These are phyloP conservation scores for Diplotaxis tenuifolia DNA, from an alignment of 345 rosid genomes.

Conservation along the genomic window DNA sequence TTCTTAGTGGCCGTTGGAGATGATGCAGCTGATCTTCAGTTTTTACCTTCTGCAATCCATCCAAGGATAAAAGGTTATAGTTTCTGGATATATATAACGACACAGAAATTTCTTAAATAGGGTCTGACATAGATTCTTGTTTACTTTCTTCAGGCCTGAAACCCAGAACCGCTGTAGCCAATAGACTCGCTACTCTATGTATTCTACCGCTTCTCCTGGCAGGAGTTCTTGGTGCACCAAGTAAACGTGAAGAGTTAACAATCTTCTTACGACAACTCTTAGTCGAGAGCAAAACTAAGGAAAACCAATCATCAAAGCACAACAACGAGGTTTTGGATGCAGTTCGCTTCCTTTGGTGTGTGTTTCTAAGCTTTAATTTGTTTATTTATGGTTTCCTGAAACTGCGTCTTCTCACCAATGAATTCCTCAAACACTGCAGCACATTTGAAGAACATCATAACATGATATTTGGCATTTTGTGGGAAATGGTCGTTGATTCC, in stretches of 20 bases:
- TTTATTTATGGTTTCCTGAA: constrained; percentile 13
- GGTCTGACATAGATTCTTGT: constrained; percentile 23
- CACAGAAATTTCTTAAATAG: constrained; percentile 3
- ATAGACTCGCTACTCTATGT: constrained; percentile 72
- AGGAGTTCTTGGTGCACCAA: constrained; percentile 87
- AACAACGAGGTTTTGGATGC: constrained; percentile 63
- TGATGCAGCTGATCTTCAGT: constrained; percentile 71
- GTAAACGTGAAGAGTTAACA: constrained; percentile 62
- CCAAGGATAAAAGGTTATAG: constrained; percentile 69
- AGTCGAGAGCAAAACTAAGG: constrained; percentile 55
- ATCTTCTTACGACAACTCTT: constrained; percentile 75
- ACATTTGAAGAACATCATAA: constrained; percentile 76
- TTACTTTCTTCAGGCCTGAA: constrained; percentile 61
- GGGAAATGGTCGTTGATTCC: constrained; percentile 98
- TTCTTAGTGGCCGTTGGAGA: constrained; percentile 88
- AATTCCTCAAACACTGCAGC: constrained; percentile 49
- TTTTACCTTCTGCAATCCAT: constrained; percentile 55
- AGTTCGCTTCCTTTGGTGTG: constrained; percentile 94
- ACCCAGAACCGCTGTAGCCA: constrained; percentile 76
- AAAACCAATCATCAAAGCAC: constrained; percentile 51
- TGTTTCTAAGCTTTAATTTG: constrained; percentile 4
- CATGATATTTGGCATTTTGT: constrained; percentile 74
- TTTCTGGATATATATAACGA: constrained; percentile 8
- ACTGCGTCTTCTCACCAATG: constrained; percentile 25
- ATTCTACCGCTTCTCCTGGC: constrained; percentile 87